These are phyloP conservation scores for Dactylonectria estremocensis DNA, from an alignment of 2,329 filamentous ascomycete species.

Conservation along the genomic window DNA sequence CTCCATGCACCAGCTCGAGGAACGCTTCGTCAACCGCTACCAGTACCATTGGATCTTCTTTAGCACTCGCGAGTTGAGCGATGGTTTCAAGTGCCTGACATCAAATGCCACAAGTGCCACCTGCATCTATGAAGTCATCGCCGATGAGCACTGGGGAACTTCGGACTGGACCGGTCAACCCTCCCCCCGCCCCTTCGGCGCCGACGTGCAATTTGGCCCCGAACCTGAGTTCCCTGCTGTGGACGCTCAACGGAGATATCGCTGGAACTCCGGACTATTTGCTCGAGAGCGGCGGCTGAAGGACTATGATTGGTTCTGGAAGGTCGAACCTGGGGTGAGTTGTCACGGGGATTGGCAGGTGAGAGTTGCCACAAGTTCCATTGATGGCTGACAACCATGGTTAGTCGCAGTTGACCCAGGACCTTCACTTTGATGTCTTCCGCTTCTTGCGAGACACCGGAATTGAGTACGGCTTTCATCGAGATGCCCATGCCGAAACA, in stretches of 20 bases:
- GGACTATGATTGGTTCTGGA: slow-evolving; percentile 73
- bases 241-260: slow-evolving; percentile 78
- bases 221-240: slow-evolving; percentile 19
- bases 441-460: slow-evolving; percentile 88
- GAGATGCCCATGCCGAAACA: slow-evolving; percentile 62
- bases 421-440: slow-evolving; percentile 88
- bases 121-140: slow-evolving; percentile 80
- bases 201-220: slow-evolving; percentile 14
- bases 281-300: slow-evolving; percentile 82
- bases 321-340: slow-evolving; percentile 72
- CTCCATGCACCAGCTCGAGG: slow-evolving; percentile 69
- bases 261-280: slow-evolving; percentile 89
- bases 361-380: slow-evolving; percentile 2
- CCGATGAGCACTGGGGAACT: slow-evolving; percentile 82
- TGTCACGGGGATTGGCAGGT: not conserved
- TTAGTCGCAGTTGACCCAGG: slow-evolving; percentile 68
- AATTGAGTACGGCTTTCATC: slow-evolving; percentile 81
- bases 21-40: slow-evolving; percentile 82
- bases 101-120: slow-evolving; percentile 79
- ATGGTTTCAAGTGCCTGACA: slow-evolving; percentile 81
- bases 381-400: slow-evolving; percentile 28
- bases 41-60: slow-evolving; percentile 93
- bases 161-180: slow-evolving; percentile 57
- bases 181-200: not conserved
- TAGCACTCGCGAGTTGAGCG: slow-evolving; percentile 84